These are phyloP conservation scores for Mallotus repandus DNA, from an alignment of 441 rosid species.

Conservation along the genomic window DNA sequence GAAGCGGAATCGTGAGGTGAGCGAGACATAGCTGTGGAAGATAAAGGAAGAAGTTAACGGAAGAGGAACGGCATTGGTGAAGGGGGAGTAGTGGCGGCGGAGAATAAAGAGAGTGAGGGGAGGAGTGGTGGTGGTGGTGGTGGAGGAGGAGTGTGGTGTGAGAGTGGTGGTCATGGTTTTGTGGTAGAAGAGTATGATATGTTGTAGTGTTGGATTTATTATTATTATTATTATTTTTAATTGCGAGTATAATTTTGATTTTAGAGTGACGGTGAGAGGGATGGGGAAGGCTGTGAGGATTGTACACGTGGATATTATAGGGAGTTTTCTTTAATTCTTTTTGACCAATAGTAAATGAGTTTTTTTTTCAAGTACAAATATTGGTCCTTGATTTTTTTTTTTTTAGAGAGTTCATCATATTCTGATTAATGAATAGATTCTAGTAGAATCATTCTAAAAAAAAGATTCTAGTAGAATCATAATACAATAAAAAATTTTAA, in stretches of 20 bases:
- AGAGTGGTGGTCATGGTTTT: conserved; percentile 25
- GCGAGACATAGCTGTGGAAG: conserved; percentile 21
- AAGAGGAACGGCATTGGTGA: conserved; percentile 22
- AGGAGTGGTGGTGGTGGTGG: neutral
- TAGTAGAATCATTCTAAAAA: too few species aligned
- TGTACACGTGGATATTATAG: conserved; percentile 3
- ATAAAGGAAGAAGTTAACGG: conserved; percentile 1
- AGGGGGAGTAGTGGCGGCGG: conserved; percentile 15
- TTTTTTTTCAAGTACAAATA: too few species aligned
- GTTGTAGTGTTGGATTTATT: neutral
- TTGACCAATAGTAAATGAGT: conserved; percentile 4
- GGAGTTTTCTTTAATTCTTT: neutral
- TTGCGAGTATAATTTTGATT: neutral
- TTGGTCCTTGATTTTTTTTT: too few species aligned
- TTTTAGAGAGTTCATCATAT: too few species aligned
- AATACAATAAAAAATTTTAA: too few species aligned
- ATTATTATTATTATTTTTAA: neutral
- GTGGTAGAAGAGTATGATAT: conserved; percentile 16
- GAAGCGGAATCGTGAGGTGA: conserved; percentile 20
- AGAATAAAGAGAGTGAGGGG: neutral
- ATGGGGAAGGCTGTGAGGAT: neutral
- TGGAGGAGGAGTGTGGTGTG: neutral
- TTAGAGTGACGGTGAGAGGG: neutral
- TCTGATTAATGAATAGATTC: too few species aligned
- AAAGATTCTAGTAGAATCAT: too few species aligned